Evolutionary conservation across 306 rosid species (phyloP).

Genomic region (Trichosanthes cucumerina): DNA sequence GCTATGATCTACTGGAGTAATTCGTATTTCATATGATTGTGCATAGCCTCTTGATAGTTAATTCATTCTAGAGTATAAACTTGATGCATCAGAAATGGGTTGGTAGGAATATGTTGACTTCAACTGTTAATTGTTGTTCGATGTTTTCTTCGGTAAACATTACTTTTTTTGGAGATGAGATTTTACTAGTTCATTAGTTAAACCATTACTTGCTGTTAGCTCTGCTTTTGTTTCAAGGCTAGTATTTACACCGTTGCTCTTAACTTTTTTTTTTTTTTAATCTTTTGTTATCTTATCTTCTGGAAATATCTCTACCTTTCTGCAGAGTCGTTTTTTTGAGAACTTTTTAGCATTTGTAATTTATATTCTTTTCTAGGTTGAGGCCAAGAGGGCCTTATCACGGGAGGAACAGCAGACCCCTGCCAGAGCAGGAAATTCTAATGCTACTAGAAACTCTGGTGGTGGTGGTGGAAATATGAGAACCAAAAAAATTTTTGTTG

Average conservation of each 20-base stretch:
- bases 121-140: background rate
- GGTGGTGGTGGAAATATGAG: conserved; percentile 65
- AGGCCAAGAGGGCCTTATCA: conserved; percentile 93
- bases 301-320: background rate
- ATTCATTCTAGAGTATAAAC: background rate
- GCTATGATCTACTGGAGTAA: background rate
- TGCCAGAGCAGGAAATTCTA: conserved; percentile 56
- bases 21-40: background rate
- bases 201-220: background rate
- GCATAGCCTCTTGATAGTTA: background rate
- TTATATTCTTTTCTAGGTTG: conserved; percentile 61
- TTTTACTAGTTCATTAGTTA: background rate
- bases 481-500: conserved; percentile 94
- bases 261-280: background rate
- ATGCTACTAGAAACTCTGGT: conserved; percentile 51
- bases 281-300: background rate
- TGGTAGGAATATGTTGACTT: background rate
- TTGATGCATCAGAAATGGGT: background rate
- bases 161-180: background rate
- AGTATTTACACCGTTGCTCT: background rate
- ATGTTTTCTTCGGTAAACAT: background rate
- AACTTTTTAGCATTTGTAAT: conserved; percentile 2
- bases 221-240: background rate
- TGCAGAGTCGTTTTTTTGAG: background rate
- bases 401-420: conserved; percentile 96